Base-by-base conservation (phyloP, 2,329 filamentous ascomycete species). In the Dactylellina cionopaga region DNA sequence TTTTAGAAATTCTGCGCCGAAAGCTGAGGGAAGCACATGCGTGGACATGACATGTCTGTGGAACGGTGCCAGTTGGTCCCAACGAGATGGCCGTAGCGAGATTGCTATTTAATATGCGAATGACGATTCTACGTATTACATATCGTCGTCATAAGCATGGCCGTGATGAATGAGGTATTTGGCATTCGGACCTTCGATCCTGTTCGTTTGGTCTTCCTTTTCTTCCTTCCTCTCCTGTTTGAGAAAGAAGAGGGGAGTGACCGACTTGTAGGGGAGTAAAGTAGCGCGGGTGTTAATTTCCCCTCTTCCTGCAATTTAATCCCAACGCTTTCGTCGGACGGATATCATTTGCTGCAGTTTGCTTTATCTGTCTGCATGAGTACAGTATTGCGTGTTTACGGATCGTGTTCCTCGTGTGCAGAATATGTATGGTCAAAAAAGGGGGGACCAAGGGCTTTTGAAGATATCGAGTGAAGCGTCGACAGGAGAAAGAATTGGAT, bases 101-200 rank as follows among this genome's bases (percentile, higher is more conserved):
- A 33, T 24, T 46, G 41, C 39, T 37, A 55, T n/a, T n/a, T n/a
- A 44, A 49, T 37, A 65, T 49, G 31, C 43, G 49, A 71, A 58
- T 56, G 49, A 51, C 51, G 51, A 66, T 27, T n/a, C n/a, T n/a
- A n/a, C n/a, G n/a, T n/a, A n/a, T n/a, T n/a, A n/a, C n/a, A n/a
- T n/a, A n/a, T n/a, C n/a, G n/a, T n/a, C n/a, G n/a, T n/a, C n/a
- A n/a, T n/a, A n/a, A n/a, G n/a, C n/a, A n/a, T n/a, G n/a, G n/a
- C n/a, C n/a, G n/a, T n/a, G n/a, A 46, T 60, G 39, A 39, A 35
- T 71, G 66, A 64, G 66, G 66, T 63, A 71, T 71, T 71, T 71
- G 66, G 66, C 66, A 71, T 71, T 52, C 66, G 66, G 66, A 63
- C 56, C 58, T 71, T 39, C 66, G 66, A 71, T 71, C 66, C 66